Evolutionary conservation across 2,329 filamentous ascomycete species (phyloP), one percentile per base, ranked within the genome.

Genomic region (Bertia moriformis): DNA sequence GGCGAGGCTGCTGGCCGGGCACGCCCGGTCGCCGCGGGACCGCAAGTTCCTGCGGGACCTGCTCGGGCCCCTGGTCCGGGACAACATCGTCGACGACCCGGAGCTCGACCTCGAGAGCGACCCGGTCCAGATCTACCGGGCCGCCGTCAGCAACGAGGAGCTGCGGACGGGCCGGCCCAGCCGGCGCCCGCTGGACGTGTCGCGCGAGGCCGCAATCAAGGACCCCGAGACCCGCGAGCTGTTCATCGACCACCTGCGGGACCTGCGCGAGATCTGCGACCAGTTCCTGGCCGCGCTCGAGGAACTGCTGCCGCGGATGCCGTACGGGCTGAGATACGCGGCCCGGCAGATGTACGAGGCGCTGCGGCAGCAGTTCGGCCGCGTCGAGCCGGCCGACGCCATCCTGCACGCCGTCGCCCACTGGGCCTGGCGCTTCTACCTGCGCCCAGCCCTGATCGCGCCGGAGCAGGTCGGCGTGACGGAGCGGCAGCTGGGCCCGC

Each of bases 81-180:
- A 93, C 53, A 89, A 91, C 52, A 88, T 98, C 50, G 79, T 96
- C 40, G 91, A 94, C 40, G 91, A 95, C 48, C 78, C 87, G 12
- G 81, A 80, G 4, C 67, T 98, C 22, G 89, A 98, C 54, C 68
- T 98, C 18, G 91, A 98, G 59, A 95, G 88, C 55, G 91, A 98
- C 52, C 91, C 91, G 0, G 81, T 96, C 66, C 89, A 96, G 49
- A 98, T 98, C 41, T 96, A 98, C 60, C 77, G 84, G 30, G 91
- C 87, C 4, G 81, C 86, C 13, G 93, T 98, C 61, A 96, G 93
- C 62, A 94, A 98, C 50, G 89, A 96, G 58, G 91, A 98, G 60
- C 74, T 98, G 18, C 79, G 86, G 15, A 98, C 91, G 0, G 91
- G 91, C 3, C 77, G 78, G 46, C 77, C 85, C 15, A 94, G 88